A percentile compares a stretch with the other conserved stretches of the same genome.
Evolutionary conservation across 352 stramenopile species (phyloP).

Genomic region (Phytopythium ostracodes): DNA sequence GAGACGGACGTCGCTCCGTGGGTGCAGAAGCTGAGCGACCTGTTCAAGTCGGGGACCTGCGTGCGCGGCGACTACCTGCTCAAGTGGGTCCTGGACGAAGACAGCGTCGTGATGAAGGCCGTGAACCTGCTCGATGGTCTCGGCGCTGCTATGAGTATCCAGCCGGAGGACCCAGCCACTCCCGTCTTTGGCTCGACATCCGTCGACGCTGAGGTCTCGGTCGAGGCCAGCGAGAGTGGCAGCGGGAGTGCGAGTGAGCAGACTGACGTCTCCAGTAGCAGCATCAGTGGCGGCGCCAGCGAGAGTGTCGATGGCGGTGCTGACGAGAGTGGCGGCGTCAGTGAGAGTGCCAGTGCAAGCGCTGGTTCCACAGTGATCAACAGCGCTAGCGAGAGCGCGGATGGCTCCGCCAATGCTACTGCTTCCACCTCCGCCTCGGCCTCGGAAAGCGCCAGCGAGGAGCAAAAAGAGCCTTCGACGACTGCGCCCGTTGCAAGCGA

Average conservation of each 20-base stretch:
- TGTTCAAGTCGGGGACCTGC: constrained; percentile 6
- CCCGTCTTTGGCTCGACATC: background rate
- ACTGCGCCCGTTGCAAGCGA: background rate
- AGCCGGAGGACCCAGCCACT: background rate
- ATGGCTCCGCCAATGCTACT: background rate
- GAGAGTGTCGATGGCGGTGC: background rate
- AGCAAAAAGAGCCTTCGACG: background rate
- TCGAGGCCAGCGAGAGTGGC: background rate
- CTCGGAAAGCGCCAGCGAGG: background rate
- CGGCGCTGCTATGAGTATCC: background rate
- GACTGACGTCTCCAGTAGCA: background rate
- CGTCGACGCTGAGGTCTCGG: background rate
- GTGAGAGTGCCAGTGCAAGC: background rate
- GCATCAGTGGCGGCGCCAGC: background rate
- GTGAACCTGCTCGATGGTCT: background rate
- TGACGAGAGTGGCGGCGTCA: no score
- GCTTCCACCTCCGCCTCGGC: background rate
- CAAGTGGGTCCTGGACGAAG: background rate
- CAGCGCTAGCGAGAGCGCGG: background rate
- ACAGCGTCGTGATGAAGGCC: constrained; percentile 4
- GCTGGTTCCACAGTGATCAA: background rate
- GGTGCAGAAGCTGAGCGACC: constrained; percentile 5
- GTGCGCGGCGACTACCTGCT: constrained; percentile 5
- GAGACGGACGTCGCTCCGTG: background rate
- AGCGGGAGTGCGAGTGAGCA: background rate